Percentiles rank a stretch among this genome's conserved stretches.
These are phyloP conservation scores for Pyrenochaeta sp. DNA, from an alignment of 2,329 filamentous ascomycete species.

Conservation along the genomic window DNA sequence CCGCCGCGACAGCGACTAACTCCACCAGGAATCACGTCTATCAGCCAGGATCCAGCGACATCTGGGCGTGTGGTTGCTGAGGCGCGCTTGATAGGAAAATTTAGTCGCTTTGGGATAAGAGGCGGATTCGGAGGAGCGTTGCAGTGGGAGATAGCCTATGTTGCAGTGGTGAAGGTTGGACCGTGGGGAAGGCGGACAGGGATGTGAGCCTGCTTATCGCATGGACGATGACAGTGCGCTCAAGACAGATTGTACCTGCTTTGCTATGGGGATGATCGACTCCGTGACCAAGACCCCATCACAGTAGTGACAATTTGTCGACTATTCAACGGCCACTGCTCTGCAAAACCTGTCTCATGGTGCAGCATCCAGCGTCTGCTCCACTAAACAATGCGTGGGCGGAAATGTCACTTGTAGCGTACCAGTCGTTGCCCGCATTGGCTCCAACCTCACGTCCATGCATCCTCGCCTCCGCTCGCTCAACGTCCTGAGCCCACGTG, in stretches of 20 bases:
- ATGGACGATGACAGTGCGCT: constrained; percentile 1
- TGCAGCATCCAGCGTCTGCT: not conserved
- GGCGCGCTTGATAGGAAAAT: constrained; percentile 11
- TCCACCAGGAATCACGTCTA: constrained; percentile 24
- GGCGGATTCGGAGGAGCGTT: constrained; percentile 7
- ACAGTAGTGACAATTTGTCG: not conserved
- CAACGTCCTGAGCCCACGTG: constrained; percentile 14
- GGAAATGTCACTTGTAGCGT: constrained; percentile 16
- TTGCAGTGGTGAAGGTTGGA: constrained; percentile 9
- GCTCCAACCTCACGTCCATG: not conserved
- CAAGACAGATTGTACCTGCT: too few species aligned
- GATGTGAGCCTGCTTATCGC: constrained; percentile 23
- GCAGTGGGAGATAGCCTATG: constrained; percentile 6
- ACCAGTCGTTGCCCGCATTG: constrained; percentile 9
- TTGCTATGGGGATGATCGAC: not conserved
- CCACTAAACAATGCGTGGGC: constrained; percentile 8
- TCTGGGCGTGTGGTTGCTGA: constrained; percentile 1
- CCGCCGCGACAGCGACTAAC: too few species aligned
- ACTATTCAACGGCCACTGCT: not conserved
- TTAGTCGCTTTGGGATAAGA: constrained; percentile 11
- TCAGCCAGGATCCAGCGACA: constrained; percentile 8
- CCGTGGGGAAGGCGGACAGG: constrained; percentile 23
- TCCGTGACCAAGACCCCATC: too few species aligned
- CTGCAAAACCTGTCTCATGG: constrained; percentile 3
- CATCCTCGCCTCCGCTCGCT: constrained; percentile 7